Conservation (phyloP, 768 basidiomycete genomes). For the Phlegmacium glaucopus region DNA sequence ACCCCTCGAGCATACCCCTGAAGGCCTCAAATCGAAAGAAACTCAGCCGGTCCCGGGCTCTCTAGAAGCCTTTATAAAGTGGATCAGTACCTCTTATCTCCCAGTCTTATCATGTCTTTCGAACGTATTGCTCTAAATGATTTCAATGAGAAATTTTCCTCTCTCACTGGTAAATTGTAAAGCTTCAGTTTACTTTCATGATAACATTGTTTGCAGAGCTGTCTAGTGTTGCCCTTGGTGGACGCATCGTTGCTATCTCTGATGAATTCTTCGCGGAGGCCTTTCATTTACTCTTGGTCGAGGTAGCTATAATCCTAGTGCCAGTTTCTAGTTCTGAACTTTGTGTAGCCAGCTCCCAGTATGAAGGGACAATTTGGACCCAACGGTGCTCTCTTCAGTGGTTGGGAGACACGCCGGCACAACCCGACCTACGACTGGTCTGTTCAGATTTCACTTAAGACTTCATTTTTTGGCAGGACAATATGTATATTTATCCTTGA, state of each 20-base stretch:
- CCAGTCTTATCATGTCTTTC: conserved; percentile 33
- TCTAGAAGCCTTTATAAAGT: too few relatives aligned
- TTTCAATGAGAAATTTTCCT: conserved; percentile 41
- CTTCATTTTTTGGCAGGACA: background rate
- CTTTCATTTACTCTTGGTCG: conserved; percentile 75
- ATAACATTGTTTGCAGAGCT: conserved; percentile 54
- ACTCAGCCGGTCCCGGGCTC: too few relatives aligned
- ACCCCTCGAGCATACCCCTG: too few relatives aligned
- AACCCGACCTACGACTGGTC: conserved; percentile 86
- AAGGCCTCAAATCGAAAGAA: too few relatives aligned
- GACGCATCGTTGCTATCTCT: conserved; percentile 68
- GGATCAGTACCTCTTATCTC: background rate
- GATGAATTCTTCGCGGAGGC: conserved; percentile 97
- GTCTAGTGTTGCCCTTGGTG: conserved; percentile 83
- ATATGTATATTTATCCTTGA: background rate
- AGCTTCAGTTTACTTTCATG: background rate
- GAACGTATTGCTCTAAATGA: conserved; percentile 39
- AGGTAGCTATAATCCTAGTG: conserved; percentile 45
- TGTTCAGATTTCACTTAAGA: conserved; percentile 21
- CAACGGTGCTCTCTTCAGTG: conserved; percentile 90
- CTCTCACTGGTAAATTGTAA: background rate
- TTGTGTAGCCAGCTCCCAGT: conserved; percentile 70
- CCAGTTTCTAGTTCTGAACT: conserved; percentile 3
- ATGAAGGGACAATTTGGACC: conserved; percentile 97
- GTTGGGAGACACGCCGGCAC: conserved; percentile 93